phyloP scores from a whole-genome alignment of 768 basidiomycete genomes.

The Dacryopinax spathularia region DNA sequence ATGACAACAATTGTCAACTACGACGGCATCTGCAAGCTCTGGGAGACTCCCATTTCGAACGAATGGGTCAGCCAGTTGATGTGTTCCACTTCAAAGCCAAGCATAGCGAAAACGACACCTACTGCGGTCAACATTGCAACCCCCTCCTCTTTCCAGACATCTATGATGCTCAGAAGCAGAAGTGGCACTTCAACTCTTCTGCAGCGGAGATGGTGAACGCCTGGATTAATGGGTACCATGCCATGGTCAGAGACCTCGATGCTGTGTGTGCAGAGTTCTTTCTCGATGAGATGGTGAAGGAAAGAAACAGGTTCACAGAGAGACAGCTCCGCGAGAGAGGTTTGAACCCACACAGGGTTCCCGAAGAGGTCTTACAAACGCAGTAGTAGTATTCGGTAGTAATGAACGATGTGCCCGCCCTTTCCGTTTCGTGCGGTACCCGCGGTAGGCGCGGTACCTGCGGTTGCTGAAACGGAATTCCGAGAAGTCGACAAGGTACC shows the following conservation, averaged over 20 bases:
- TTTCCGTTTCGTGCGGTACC: no score
- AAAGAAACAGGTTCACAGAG: conserved; percentile 15
- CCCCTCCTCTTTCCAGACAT: conserved; percentile 23
- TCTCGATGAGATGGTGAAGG: conserved; percentile 25
- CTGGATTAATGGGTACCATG: conserved; percentile 28
- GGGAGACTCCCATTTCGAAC: conserved; percentile 12
- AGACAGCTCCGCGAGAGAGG: no score
- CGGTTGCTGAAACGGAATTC: no score
- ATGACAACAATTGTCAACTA: conserved; percentile 18
- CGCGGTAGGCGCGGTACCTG: no score
- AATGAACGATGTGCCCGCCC: no score
- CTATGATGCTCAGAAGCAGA: conserved; percentile 6
- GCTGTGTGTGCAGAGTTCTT: neutral
- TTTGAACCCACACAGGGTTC: neutral
- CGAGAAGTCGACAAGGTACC: no score
- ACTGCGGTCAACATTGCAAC: conserved; percentile 23
- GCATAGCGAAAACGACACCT: conserved; percentile 21
- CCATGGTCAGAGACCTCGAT: conserved; percentile 18
- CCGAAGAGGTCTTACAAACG: neutral
- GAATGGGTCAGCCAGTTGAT: conserved; percentile 19
- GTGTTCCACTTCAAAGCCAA: conserved; percentile 30
- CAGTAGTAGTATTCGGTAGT: neutral
- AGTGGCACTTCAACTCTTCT: conserved; percentile 28
- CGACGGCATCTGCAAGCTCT: neutral
- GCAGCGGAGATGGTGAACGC: conserved; percentile 25